Evolutionary conservation across 352 stramenopile species (phyloP).

Genomic region (Phytophthora pinifolia): DNA sequence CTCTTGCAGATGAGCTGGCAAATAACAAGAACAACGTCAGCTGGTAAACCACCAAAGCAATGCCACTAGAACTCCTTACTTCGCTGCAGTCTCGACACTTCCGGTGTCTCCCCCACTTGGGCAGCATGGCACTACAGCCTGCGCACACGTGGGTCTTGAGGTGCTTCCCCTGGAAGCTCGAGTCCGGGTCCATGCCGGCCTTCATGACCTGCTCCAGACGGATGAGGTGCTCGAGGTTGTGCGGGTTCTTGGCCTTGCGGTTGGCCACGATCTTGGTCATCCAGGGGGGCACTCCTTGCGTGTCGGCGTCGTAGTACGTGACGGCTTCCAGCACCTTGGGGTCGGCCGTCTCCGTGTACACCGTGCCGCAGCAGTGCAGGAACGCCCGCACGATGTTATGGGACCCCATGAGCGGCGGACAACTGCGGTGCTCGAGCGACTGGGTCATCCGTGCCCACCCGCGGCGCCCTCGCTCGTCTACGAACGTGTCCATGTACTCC

Average conservation of each 20-base stretch:
- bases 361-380: constrained; percentile 56
- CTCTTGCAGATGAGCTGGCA: constrained; percentile 51
- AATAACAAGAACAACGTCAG: constrained; percentile 6
- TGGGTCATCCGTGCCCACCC: constrained; percentile 66
- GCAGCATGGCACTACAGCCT: constrained; percentile 46
- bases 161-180: constrained; percentile 35
- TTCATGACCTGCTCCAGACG: constrained; percentile 54
- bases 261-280: constrained; percentile 62
- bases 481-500: constrained; percentile 69
- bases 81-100: constrained; percentile 65
- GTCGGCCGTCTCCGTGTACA: constrained; percentile 61
- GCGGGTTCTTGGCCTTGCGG: constrained; percentile 59
- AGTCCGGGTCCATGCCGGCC: constrained; percentile 50
- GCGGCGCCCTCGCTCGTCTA: constrained; percentile 50
- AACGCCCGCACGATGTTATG: constrained; percentile 60
- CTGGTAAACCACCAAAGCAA: neutral
- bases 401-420: constrained; percentile 46
- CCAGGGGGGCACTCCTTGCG: constrained; percentile 58
- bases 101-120: constrained; percentile 44
- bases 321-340: constrained; percentile 50
- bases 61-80: constrained; percentile 22
- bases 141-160: constrained; percentile 39
- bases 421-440: constrained; percentile 67
- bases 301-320: constrained; percentile 66
- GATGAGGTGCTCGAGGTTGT: constrained; percentile 65